Percentiles rank a stretch among this genome's conserved stretches.
Evolutionary conservation across 2,329 filamentous ascomycete species (phyloP).

Genomic region (Cercospora sojina): DNA sequence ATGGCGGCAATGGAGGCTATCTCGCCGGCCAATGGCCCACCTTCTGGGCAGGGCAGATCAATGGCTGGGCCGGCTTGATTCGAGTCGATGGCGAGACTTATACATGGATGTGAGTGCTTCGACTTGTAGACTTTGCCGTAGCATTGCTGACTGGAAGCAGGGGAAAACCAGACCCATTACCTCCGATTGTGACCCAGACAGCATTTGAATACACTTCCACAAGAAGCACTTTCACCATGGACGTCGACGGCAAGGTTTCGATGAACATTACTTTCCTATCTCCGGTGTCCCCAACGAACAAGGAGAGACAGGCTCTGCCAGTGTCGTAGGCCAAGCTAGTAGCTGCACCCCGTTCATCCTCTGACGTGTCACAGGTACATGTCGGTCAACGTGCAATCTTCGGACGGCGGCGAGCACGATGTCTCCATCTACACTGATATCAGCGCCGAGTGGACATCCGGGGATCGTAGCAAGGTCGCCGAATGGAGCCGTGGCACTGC

Average conservation of each 20-base stretch:
- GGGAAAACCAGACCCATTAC: slow-evolving; percentile 52
- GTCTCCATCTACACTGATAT: slow-evolving; percentile 73
- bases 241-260: slow-evolving; percentile 59
- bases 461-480: slow-evolving; percentile 56
- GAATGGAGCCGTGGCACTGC: slow-evolving; percentile 60
- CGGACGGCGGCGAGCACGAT: slow-evolving; percentile 61
- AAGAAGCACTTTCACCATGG: slow-evolving; percentile 66
- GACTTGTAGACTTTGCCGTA: not conserved
- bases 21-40: slow-evolving; percentile 67
- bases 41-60: slow-evolving; percentile 60
- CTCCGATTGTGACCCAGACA: slow-evolving; percentile 57
- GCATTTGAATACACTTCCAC: slow-evolving; percentile 71
- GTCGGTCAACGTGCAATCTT: slow-evolving; percentile 60
- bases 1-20: slow-evolving; percentile 64
- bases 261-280: slow-evolving; percentile 71
- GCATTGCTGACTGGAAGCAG: slow-evolving; percentile 13
- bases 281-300: slow-evolving; percentile 65
- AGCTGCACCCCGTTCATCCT: not conserved
- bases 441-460: slow-evolving; percentile 65
- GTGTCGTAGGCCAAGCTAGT: slow-evolving; percentile 50
- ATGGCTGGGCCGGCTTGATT: slow-evolving; percentile 68
- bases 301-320: slow-evolving; percentile 65
- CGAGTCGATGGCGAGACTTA: slow-evolving; percentile 64
- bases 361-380: slow-evolving; percentile 52
- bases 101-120: slow-evolving; percentile 58